Evolutionary conservation across 768 basidiomycete genomes (phyloP).

Genomic region (Boletellus emodensis): DNA sequence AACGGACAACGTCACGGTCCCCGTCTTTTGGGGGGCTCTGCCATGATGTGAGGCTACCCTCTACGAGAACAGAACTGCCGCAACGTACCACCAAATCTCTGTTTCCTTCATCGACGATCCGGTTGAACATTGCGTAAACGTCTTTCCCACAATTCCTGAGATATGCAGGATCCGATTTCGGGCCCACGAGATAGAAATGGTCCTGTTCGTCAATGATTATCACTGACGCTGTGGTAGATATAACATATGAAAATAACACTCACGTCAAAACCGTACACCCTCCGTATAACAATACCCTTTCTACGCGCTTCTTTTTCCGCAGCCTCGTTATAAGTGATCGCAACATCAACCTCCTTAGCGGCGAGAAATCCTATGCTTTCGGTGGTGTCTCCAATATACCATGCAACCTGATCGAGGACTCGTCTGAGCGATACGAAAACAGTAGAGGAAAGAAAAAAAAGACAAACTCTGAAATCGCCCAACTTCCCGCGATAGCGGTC

Average conservation of each 20-base stretch:
- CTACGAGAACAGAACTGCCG: neutral
- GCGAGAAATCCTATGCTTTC: conserved; percentile 43
- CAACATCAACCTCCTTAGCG: conserved; percentile 43
- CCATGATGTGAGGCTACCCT: neutral
- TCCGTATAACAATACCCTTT: conserved; percentile 29
- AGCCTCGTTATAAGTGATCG: conserved; percentile 50
- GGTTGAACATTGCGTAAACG: conserved; percentile 44
- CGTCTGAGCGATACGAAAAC: neutral
- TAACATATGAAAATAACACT: conserved; percentile 12
- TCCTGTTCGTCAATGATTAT: conserved; percentile 32
- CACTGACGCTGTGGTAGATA: no score
- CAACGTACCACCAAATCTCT: conserved; percentile 36
- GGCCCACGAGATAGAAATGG: conserved; percentile 50
- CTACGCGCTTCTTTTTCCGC: conserved; percentile 40
- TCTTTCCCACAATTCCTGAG: conserved; percentile 30
- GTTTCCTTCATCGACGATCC: conserved; percentile 44
- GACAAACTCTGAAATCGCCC: conserved; percentile 23
- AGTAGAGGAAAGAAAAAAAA: conserved; percentile 31
- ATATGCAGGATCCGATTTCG: conserved; percentile 43
- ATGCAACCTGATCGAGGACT: conserved; percentile 40
- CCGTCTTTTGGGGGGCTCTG: conserved; percentile 27
- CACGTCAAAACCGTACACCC: conserved; percentile 46
- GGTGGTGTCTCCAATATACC: conserved; percentile 57
- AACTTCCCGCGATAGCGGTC: conserved; percentile 14
- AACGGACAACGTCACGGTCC: no score